phyloP scores from a whole-genome alignment of 2,329 filamentous ascomycete genomes.

The Drechslera avenae region DNA sequence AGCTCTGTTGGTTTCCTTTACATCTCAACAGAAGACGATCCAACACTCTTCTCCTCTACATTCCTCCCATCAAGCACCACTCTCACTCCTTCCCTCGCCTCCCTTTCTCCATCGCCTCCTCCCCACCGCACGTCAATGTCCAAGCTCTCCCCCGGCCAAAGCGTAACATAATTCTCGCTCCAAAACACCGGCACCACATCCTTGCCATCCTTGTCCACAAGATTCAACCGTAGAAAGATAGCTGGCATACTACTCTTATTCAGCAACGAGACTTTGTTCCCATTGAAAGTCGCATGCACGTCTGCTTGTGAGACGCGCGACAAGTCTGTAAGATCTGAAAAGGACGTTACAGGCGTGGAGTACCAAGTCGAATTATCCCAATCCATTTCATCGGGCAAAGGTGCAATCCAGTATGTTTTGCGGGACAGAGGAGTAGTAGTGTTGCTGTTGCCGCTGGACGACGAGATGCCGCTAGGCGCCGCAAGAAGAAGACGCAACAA shows the following conservation, averaged over 20 bases:
- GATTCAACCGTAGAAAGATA: conserved; percentile 61
- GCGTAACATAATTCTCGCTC: conserved; percentile 68
- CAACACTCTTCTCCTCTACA: conserved; percentile 4
- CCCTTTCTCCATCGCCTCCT: neutral
- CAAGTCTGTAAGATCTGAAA: conserved; percentile 57
- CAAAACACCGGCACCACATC: conserved; percentile 61
- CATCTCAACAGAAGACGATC: too few species aligned
- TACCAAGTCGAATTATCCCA: conserved; percentile 66
- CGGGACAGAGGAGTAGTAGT: conserved; percentile 53
- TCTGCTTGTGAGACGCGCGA: conserved; percentile 24
- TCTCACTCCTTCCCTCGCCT: neutral
- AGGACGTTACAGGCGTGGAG: conserved; percentile 61
- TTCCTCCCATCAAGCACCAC: conserved; percentile 16
- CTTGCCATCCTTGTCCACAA: conserved; percentile 52
- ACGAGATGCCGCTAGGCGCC: too few species aligned
- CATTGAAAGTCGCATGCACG: conserved; percentile 4
- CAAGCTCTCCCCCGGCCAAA: conserved; percentile 63
- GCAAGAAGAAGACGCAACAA: conserved; percentile 59
- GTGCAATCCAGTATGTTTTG: conserved; percentile 65
- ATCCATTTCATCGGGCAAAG: conserved; percentile 56
- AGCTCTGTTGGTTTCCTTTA: too few species aligned
- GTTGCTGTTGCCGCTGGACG: conserved; percentile 21
- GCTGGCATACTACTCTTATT: conserved; percentile 61
- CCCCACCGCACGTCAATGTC: conserved; percentile 22
- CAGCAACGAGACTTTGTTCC: conserved; percentile 52